These are phyloP conservation scores for Lavandula angustifolia DNA, from an alignment of 257 asterid genomes.

Conservation along the genomic window DNA sequence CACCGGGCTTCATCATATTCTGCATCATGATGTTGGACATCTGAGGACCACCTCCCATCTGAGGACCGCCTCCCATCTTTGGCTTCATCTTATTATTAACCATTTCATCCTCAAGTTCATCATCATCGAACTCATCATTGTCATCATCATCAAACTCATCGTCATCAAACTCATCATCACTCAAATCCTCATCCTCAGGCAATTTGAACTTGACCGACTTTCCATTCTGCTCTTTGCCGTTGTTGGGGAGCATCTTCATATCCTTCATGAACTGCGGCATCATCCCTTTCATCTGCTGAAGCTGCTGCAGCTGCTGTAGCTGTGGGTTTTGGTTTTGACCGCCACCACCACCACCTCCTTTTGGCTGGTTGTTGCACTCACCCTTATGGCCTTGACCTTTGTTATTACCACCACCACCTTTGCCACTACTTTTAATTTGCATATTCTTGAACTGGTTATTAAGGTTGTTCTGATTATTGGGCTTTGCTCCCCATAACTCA, in stretches of 20 bases:
- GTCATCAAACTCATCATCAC: slow-evolving; percentile 52
- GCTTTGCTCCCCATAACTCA: slow-evolving; percentile 89
- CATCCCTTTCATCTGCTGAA: slow-evolving; percentile 54
- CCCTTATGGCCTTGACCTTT: slow-evolving; percentile 39
- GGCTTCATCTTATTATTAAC: slow-evolving; percentile 52
- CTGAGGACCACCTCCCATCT: slow-evolving; percentile 35
- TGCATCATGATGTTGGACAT: slow-evolving; percentile 56
- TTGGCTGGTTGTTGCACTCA: slow-evolving; percentile 36
- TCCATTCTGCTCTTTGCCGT: slow-evolving; percentile 42
- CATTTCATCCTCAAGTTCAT: slow-evolving; percentile 56
- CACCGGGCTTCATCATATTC: slow-evolving; percentile 41
- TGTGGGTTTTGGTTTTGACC: slow-evolving; percentile 39
- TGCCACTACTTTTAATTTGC: slow-evolving; percentile 59
- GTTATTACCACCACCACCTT: slow-evolving; percentile 55
- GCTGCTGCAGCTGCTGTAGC: slow-evolving; percentile 49
- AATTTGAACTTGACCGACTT: slow-evolving; percentile 59
- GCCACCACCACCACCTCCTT: slow-evolving; percentile 31
- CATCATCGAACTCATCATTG: slow-evolving; percentile 45
- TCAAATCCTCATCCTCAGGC: slow-evolving; percentile 65
- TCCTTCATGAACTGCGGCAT: slow-evolving; percentile 52
- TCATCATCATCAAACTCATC: slow-evolving; percentile 55
- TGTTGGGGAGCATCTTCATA: slow-evolving; percentile 44
- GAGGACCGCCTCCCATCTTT: slow-evolving; percentile 38
- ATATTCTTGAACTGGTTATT: slow-evolving; percentile 65
- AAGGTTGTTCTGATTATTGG: slow-evolving; percentile 49